phyloP scores from a whole-genome alignment of 352 stramenopile genomes.

The Globisporangium paddicum region DNA sequence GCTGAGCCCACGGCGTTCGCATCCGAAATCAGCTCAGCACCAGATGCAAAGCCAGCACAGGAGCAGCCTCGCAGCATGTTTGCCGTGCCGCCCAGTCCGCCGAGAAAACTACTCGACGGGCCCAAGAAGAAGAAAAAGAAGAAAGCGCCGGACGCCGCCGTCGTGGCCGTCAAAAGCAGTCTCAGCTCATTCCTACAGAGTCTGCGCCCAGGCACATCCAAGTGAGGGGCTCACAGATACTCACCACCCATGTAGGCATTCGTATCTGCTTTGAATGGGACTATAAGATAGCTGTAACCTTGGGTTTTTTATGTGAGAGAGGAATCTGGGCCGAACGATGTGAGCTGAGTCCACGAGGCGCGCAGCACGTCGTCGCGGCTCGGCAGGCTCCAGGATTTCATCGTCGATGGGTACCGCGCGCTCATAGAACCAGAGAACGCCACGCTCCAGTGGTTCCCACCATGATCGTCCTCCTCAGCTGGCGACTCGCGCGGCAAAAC shows the following conservation, averaged over 20 bases:
- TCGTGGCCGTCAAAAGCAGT: slow-evolving; percentile 54
- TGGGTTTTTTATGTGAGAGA: not conserved
- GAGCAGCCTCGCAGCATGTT: slow-evolving; percentile 36
- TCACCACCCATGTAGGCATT: not conserved
- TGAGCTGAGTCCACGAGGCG: slow-evolving; percentile 11
- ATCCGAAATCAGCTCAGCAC: not conserved
- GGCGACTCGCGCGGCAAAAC: not conserved
- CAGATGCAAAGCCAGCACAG: not conserved
- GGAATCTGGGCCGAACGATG: not conserved
- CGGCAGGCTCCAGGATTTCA: slow-evolving; percentile 9
- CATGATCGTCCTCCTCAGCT: not conserved
- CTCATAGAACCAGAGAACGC: not conserved
- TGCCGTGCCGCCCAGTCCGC: slow-evolving; percentile 43
- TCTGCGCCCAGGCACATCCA: slow-evolving; percentile 28
- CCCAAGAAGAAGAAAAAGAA: slow-evolving; percentile 75
- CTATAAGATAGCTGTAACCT: not conserved
- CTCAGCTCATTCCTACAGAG: slow-evolving; percentile 59
- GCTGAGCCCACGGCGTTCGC: not conserved
- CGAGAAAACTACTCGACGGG: slow-evolving; percentile 64
- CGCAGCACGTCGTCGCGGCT: slow-evolving; percentile 11
- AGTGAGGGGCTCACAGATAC: slow-evolving; percentile 16
- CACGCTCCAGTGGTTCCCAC: not conserved
- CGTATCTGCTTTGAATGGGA: not conserved
- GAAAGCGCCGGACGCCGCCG: slow-evolving; percentile 22
- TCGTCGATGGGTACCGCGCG: slow-evolving; percentile 12